Base-by-base conservation (phyloP, 352 stramenopile species). In the Phytophthora cajani region DNA sequence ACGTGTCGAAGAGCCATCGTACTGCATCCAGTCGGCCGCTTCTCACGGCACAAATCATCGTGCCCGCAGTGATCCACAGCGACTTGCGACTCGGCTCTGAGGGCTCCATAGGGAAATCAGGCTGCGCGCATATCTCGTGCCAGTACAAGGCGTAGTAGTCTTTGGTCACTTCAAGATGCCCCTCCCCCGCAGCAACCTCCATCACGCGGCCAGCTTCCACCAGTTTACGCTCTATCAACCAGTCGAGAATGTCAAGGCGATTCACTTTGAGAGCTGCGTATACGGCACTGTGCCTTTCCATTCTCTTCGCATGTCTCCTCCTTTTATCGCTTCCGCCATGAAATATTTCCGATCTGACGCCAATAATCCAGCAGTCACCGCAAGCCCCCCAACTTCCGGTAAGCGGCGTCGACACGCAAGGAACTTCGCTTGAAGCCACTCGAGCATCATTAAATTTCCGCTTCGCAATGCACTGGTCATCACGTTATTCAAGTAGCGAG, bases 1-100 rank as follows among this genome's bases (percentile, higher is more conserved):
- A 51, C 44, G 44, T 51, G 17, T 51, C 44, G 19, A 51, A 51
- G 5, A 51, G 44, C 44, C 44, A 51, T 16, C 44, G 44, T n/a
- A 19, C 44, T 11, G 2, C 19, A 14, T 51, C 44, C 14, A 51
- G 44, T 2, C 44, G 17, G 9, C 44, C 44, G 16, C 44, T 5
- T 12, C 17, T 12, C 4, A 51, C 44, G 19, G 44, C 44, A 51
- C 16, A 51, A 11, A 23, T 6, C 44, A 51, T 51, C 2, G 44
- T 51, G 7, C 17, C 17, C 44, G 17, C 16, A 51, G 7, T 27
- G 19, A 19, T 51, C 17, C 17, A 25, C 44, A 19, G 19, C 17
- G 44, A 21, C 19, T 27, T 19, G 4, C 44, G 44, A 12, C 17
- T 1, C 2, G 44, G 17, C n/a, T 25, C 58, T 19, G 30, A n/a